Conservation (phyloP, 164 flowering plant species). For the Malania oleifera region DNA sequence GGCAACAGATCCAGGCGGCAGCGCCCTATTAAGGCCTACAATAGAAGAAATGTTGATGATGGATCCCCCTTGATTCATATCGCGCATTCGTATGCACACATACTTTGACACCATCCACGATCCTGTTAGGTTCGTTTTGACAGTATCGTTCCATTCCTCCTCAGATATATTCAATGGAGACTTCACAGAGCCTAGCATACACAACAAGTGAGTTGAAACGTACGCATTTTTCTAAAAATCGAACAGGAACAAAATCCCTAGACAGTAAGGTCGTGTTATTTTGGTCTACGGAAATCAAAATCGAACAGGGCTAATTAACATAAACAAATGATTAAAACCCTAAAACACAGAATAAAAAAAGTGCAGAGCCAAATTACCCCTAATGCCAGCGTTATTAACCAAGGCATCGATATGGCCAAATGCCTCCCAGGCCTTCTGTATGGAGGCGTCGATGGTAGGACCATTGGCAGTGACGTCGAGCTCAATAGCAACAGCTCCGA, state of each 20-base stretch:
- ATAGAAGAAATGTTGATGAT: constrained; percentile 70
- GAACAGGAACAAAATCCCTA: no score
- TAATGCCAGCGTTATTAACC: constrained; percentile 12
- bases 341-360: no score
- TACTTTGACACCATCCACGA: constrained; percentile 68
- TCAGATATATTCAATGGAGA: constrained; percentile 47
- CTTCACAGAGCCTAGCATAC: constrained; percentile 37
- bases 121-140: constrained; percentile 62
- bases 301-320: no score
- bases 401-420: constrained; percentile 13
- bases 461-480: constrained; percentile 10
- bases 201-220: no score
- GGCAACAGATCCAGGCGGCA: constrained; percentile 49
- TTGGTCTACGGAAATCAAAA: no score
- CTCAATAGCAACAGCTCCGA: constrained; percentile 8
- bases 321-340: no score
- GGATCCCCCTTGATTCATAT: constrained; percentile 51
- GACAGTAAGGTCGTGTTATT: no score
- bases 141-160: constrained; percentile 55
- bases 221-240: no score
- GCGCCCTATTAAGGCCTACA: constrained; percentile 58
- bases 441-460: constrained; percentile 6
- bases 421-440: constrained; percentile 13
- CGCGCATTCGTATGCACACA: constrained; percentile 54
- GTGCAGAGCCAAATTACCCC: no score